Conservation (phyloP, 2,329 filamentous ascomycete species). For the Rachicladosporium sp. region DNA sequence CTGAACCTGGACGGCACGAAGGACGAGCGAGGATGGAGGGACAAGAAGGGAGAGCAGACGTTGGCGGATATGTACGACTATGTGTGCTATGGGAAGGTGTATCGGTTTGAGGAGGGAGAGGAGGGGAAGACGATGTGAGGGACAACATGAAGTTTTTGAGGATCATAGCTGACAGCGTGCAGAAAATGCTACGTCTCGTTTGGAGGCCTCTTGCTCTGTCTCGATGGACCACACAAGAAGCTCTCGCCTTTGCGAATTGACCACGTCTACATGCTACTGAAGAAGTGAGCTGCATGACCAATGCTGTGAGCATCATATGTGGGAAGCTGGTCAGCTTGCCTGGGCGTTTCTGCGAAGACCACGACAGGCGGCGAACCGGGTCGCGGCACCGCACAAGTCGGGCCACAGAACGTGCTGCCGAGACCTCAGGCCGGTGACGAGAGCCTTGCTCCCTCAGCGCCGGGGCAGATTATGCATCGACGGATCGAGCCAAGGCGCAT, state of each 20-base stretch:
- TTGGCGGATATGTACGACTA: conserved; percentile 75
- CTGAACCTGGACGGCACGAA: conserved; percentile 73
- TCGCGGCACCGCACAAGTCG: too few species aligned
- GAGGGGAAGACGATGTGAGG: conserved; percentile 78
- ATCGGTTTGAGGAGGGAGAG: conserved; percentile 66
- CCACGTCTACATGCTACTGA: conserved; percentile 83
- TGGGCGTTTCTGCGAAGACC: too few species aligned
- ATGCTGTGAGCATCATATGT: too few species aligned
- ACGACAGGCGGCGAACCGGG: too few species aligned
- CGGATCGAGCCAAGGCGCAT: too few species aligned
- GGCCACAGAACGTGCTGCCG: too few species aligned
- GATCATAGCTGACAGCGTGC: conserved; percentile 16
- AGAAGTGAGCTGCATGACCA: conserved; percentile 64
- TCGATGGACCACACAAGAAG: conserved; percentile 93
- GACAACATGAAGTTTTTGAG: background rate
- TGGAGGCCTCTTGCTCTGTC: conserved; percentile 76
- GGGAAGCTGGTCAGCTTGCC: too few species aligned
- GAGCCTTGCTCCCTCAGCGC: too few species aligned
- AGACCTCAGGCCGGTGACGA: too few species aligned
- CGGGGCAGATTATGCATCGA: too few species aligned
- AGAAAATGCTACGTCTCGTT: conserved; percentile 94
- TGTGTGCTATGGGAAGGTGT: conserved; percentile 79
- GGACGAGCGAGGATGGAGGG: conserved; percentile 54
- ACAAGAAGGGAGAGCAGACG: conserved; percentile 44
- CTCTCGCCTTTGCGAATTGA: conserved; percentile 84